Percentiles rank a stretch among this genome's conserved stretches.
phyloP scores from a whole-genome alignment of 2,329 filamentous ascomycete species.

The Apiospora saccharicola region DNA sequence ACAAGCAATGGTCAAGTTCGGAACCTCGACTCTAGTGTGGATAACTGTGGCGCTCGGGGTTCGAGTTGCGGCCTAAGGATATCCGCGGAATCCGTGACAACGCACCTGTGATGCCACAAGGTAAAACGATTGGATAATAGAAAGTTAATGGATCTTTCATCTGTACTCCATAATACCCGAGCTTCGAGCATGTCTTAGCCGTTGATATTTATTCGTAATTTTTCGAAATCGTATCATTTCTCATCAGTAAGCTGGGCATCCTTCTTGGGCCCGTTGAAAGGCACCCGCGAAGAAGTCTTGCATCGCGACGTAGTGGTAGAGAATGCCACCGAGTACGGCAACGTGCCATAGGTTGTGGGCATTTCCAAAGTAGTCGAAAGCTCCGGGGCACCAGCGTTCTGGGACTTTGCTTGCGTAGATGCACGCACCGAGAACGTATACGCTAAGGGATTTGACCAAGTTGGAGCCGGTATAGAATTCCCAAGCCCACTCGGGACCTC shows the following conservation, averaged over 20 bases:
- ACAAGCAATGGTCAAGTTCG: not conserved
- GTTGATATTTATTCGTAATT: not conserved
- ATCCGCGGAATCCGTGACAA: constrained; percentile 5
- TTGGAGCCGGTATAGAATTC: constrained; percentile 83
- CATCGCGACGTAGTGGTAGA: constrained; percentile 98
- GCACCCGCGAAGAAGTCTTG: constrained; percentile 88
- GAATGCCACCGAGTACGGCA: constrained; percentile 90
- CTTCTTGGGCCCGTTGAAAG: constrained; percentile 70
- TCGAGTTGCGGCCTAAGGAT: not conserved
- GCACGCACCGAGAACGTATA: constrained; percentile 84
- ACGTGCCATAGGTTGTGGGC: constrained; percentile 97
- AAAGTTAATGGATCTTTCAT: not conserved
- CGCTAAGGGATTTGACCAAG: constrained; percentile 82
- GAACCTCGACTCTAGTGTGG: not conserved
- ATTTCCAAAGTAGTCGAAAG: constrained; percentile 94
- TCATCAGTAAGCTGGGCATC: constrained; percentile 53
- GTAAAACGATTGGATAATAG: not conserved
- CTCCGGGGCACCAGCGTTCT: constrained; percentile 89
- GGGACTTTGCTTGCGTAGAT: constrained; percentile 93
- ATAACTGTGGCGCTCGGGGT: not conserved
- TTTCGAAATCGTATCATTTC: not conserved
- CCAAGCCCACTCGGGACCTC: constrained; percentile 80
- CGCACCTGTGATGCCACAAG: not conserved
- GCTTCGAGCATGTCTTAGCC: not conserved
- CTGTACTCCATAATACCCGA: not conserved